Base-by-base conservation (phyloP, 2,329 filamentous ascomycete genomes). In the Shiraia sp. region DNA sequence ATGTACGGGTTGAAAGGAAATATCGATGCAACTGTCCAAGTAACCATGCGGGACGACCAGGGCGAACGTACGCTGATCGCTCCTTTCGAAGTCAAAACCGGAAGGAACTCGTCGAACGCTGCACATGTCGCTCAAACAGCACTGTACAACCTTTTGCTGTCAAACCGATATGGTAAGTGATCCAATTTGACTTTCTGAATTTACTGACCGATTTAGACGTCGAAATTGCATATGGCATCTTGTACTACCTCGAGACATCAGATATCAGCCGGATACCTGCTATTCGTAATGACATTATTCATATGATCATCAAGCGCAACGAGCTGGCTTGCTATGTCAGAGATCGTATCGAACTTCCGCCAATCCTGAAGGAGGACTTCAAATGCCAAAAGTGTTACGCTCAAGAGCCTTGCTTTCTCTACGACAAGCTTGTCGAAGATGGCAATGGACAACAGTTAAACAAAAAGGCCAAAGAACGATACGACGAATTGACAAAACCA, bases 1-100 rank as follows among this genome's bases (percentile, higher is more conserved):
- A 92, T 90, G 82, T 99, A 95, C 65, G 93, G 93, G 0, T 76
- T 99, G 12, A 99, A 99, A 68, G 93, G 93, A 22, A 99, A 97
- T 57, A 93, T 99, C 45, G 93, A 99, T 71, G 93, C 93, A 19
- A 97, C 93, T 0, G 88, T 99, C 1, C 89, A 99, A 72, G 87
- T 93, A 12, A 82, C 81, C 0, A 87, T 96, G 76, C 76, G 81
- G 40, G 87, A 95, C 42, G 81, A 83, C 17, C 74, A 79, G n/a
- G 77, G 80, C 22, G 71, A 75, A 32, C 82, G 82, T 47, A 88
- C 81, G 4, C 74, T 97, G 49, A 91, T 91, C 0, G 88, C 96
- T 3, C 93, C 93, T 0, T 89, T 99, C 51, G 93, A 99, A 65
- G 81, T 99, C 58, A 99, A 99, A 71, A 97, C 93, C 0, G 93